Evolutionary conservation across 768 basidiomycete genomes (phyloP).

Genomic region (Hygrocybe punicea): DNA sequence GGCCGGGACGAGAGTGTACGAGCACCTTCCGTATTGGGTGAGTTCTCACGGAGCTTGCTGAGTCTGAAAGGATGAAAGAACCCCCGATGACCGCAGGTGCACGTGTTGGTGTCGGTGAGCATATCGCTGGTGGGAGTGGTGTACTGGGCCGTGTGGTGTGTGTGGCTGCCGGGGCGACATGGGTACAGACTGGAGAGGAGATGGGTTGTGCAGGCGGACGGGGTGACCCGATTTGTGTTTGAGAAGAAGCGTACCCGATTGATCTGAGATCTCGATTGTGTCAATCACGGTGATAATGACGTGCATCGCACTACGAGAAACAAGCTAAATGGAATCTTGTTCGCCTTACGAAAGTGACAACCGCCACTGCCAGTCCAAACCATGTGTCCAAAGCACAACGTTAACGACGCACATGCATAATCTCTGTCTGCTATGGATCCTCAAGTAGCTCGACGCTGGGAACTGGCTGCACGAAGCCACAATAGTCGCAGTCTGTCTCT

Average conservation of each 20-base stretch:
- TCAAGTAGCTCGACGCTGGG: neutral
- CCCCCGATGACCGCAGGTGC: slow-evolving; percentile 37
- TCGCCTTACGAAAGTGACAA: neutral
- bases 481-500: neutral
- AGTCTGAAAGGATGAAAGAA: neutral
- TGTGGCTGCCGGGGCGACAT: slow-evolving; percentile 46
- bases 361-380: neutral
- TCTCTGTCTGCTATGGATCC: neutral
- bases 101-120: slow-evolving; percentile 45
- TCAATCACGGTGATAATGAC: neutral
- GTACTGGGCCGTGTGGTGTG: slow-evolving; percentile 57
- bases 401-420: neutral
- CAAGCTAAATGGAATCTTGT: neutral
- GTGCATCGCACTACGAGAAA: neutral
- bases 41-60: slow-evolving; percentile 20
- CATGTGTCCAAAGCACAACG: neutral
- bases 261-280: neutral
- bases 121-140: slow-evolving; percentile 47
- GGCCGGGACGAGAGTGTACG: slow-evolving; percentile 46
- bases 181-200: slow-evolving; percentile 51
- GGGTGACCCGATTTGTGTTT: slow-evolving; percentile 54
- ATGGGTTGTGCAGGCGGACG: slow-evolving; percentile 52
- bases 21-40: slow-evolving; percentile 67
- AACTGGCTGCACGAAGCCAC: neutral
- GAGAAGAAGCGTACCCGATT: slow-evolving; percentile 29